Evolutionary conservation across 169 alveolate genomes (phyloP).

Genomic region (Plasmodium gonderi): DNA sequence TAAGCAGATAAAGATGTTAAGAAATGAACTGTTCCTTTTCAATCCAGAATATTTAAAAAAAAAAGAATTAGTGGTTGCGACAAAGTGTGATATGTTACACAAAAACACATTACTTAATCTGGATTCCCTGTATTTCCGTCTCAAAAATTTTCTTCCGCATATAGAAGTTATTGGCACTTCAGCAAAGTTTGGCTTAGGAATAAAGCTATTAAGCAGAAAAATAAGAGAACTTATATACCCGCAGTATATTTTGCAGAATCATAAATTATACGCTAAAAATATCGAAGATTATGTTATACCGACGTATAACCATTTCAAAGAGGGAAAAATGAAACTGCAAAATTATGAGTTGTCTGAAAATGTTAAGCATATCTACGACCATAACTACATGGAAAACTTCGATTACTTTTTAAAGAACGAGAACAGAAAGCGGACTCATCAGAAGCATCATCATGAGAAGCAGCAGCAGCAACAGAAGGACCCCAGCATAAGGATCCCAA

Average conservation of each 20-base stretch:
- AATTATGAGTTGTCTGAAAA: slow-evolving; percentile 61
- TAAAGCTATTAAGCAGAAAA: slow-evolving; percentile 64
- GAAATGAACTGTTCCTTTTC: slow-evolving; percentile 66
- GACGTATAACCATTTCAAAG: slow-evolving; percentile 16
- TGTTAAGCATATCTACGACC: slow-evolving; percentile 69
- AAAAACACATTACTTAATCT: slow-evolving; percentile 82
- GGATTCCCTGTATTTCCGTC: slow-evolving; percentile 82
- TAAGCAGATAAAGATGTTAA: slow-evolving; percentile 66
- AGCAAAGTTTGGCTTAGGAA: slow-evolving; percentile 87
- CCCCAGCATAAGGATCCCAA: too few species aligned
- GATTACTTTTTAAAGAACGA: slow-evolving; percentile 62
- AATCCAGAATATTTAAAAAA: slow-evolving; percentile 68
- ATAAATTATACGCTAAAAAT: slow-evolving; percentile 46
- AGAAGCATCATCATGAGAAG: background rate
- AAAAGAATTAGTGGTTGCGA: slow-evolving; percentile 79
- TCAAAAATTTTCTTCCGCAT: slow-evolving; percentile 77
- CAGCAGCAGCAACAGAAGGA: too few species aligned
- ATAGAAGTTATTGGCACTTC: slow-evolving; percentile 85
- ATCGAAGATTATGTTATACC: slow-evolving; percentile 71
- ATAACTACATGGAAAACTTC: slow-evolving; percentile 60
- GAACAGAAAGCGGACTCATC: too few species aligned
- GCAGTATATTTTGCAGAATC: slow-evolving; percentile 36
- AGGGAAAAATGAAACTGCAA: slow-evolving; percentile 43
- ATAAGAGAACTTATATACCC: slow-evolving; percentile 69
- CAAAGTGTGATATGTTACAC: slow-evolving; percentile 88